These are phyloP conservation scores for Trichosanthes cucumerina DNA, from an alignment of 306 rosid species.

Conservation along the genomic window DNA sequence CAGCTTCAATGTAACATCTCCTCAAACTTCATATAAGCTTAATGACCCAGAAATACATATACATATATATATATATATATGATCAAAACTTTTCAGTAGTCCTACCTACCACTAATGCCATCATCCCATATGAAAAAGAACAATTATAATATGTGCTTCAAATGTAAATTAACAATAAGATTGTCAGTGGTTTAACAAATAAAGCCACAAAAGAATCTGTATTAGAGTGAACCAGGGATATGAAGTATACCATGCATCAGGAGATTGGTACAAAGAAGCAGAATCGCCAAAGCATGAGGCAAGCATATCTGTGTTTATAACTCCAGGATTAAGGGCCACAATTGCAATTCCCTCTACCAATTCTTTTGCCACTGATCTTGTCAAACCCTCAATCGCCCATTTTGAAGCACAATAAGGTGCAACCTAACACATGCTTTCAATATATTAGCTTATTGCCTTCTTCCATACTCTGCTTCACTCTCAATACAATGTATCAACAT, in stretches of 20 bases:
- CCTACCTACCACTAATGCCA: no score
- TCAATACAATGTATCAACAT: background rate
- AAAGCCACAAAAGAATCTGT: background rate
- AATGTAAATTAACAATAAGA: no score
- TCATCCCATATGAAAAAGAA: background rate
- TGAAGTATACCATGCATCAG: conserved; percentile 47
- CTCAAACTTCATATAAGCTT: background rate
- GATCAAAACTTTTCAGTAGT: no score
- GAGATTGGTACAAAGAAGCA: conserved; percentile 53
- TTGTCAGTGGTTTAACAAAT: background rate
- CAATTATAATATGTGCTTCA: background rate
- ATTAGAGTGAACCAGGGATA: background rate
- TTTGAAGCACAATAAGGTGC: conserved; percentile 94
- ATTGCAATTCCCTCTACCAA: conserved; percentile 68
- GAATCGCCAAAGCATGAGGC: conserved; percentile 69
- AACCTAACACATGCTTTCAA: conserved; percentile 21
- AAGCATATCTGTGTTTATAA: conserved; percentile 82
- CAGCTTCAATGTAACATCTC: background rate
- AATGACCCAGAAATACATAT: background rate
- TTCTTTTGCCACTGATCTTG: conserved; percentile 71
- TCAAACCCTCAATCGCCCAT: conserved; percentile 88
- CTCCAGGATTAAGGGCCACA: conserved; percentile 83
- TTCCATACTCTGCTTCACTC: background rate
- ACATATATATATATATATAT: background rate
- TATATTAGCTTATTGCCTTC: background rate